phyloP scores from a whole-genome alignment of 83 land plant genomes.

The Thuja plicata region DNA sequence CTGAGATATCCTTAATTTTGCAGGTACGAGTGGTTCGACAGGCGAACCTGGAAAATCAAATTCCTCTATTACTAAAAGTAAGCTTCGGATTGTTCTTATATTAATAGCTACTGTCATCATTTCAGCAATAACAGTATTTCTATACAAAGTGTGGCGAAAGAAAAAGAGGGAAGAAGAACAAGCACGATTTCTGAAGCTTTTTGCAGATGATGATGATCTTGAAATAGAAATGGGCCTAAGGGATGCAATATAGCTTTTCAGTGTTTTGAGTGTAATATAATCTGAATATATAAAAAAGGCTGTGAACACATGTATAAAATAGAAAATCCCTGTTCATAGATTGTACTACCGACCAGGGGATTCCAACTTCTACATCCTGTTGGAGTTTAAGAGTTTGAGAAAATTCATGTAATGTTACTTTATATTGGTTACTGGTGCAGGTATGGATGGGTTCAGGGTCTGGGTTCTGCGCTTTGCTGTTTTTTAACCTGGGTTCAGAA shows the following conservation, averaged over 20 bases:
- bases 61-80: conserved; percentile 13
- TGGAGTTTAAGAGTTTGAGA: neutral
- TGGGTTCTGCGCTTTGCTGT: too few species aligned
- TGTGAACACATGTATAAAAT: neutral
- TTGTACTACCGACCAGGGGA: neutral
- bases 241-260: conserved; percentile 16
- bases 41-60: neutral
- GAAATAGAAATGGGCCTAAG: conserved; percentile 83
- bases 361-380: neutral
- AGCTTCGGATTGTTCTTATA: conserved; percentile 25
- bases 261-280: neutral
- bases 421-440: neutral
- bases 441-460: too few species aligned
- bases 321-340: neutral
- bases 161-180: conserved; percentile 83
- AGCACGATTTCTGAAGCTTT: conserved; percentile 79
- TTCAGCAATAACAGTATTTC: conserved; percentile 31
- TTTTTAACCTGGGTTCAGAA: too few species aligned
- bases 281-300: neutral
- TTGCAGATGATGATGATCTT: conserved; percentile 92
- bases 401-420: neutral
- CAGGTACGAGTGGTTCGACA: neutral
- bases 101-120: conserved; percentile 25
- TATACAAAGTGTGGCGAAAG: conserved; percentile 71
- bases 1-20: neutral